A percentile compares a stretch with the other conserved stretches of the same genome.
These are phyloP conservation scores for Remersonia thermophila DNA, from an alignment of 2,329 filamentous ascomycete genomes.

Conservation along the genomic window DNA sequence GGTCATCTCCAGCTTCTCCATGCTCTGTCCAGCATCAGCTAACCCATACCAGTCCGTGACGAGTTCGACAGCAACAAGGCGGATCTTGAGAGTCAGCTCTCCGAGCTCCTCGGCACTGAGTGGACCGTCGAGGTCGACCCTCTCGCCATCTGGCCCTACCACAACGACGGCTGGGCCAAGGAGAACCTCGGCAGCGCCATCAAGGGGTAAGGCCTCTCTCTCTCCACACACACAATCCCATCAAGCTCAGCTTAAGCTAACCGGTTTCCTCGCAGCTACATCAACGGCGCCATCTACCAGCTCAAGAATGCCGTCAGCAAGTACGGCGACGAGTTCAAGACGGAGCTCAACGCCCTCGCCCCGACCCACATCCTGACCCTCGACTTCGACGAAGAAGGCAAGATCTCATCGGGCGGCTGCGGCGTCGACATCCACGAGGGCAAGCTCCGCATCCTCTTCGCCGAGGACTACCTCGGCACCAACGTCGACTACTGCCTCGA, in stretches of 20 bases:
- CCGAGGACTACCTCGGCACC: conserved; percentile 28
- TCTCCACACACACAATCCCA: not conserved
- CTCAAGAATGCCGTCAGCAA: conserved; percentile 27
- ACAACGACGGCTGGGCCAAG: conserved; percentile 28
- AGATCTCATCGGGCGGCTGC: conserved; percentile 23
- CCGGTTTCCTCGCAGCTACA: conserved; percentile 27
- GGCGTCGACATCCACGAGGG: conserved; percentile 33
- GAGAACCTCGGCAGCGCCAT: conserved; percentile 33
- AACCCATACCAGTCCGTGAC: conserved; percentile 33
- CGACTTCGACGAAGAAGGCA: conserved; percentile 27
- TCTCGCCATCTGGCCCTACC: conserved; percentile 35
- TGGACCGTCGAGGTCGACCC: conserved; percentile 41
- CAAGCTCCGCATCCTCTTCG: conserved; percentile 37
- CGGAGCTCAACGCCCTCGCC: conserved; percentile 37
- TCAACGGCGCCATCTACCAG: conserved; percentile 28
- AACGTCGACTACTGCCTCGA: conserved; percentile 32
- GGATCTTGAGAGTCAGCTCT: conserved; percentile 31
- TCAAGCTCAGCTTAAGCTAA: not conserved
- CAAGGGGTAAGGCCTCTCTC: conserved; percentile 24
- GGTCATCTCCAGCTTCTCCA: conserved; percentile 8
- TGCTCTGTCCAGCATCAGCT: not conserved
- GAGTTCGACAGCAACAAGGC: conserved; percentile 36
- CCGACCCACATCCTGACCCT: conserved; percentile 32
- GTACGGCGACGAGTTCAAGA: conserved; percentile 27
- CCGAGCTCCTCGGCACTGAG: conserved; percentile 30